Percentiles rank a stretch among this genome's conserved stretches.
Evolutionary conservation across 2,329 filamentous ascomycete genomes (phyloP).

Genomic region (Neoascochyta sp.): DNA sequence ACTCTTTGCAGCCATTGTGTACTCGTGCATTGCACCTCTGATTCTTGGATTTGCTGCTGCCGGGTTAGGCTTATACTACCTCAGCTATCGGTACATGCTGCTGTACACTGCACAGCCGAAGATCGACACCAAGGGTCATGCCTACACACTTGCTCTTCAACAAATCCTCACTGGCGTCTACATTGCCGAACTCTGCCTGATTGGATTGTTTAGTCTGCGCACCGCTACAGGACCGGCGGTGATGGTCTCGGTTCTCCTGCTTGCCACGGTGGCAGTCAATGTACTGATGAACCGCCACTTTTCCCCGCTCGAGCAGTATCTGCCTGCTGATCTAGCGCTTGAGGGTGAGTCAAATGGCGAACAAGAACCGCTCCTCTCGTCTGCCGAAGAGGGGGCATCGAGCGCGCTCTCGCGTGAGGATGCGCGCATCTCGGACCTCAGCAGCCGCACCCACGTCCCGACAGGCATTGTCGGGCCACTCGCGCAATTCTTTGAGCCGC

Average conservation of each 20-base stretch:
- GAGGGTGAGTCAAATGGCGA: constrained; percentile 21
- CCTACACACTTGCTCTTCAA: constrained; percentile 82
- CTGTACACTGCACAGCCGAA: constrained; percentile 78
- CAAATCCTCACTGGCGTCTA: constrained; percentile 84
- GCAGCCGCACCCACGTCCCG: constrained; percentile 22
- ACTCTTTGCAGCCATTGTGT: constrained; percentile 63
- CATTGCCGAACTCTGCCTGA: constrained; percentile 74
- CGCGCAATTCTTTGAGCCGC: constrained; percentile 35
- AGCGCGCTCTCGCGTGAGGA: constrained; percentile 16
- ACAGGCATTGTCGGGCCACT: constrained; percentile 24
- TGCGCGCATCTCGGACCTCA: constrained; percentile 26
- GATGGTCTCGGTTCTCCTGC: constrained; percentile 30
- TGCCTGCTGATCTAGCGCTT: constrained; percentile 32
- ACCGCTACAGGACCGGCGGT: constrained; percentile 33
- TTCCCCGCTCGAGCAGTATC: constrained; percentile 32
- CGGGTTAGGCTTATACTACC: constrained; percentile 76
- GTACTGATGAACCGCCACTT: constrained; percentile 34
- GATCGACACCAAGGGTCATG: constrained; percentile 82
- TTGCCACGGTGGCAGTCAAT: constrained; percentile 33
- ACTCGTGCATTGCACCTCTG: constrained; percentile 81
- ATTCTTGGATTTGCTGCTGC: constrained; percentile 77
- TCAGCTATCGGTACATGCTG: constrained; percentile 87
- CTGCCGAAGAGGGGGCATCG: constrained; percentile 31
- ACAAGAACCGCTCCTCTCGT: constrained; percentile 27
- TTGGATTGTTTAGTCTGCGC: constrained; percentile 67